phyloP scores from a whole-genome alignment of 2,329 filamentous ascomycete species.

The Aspergillus sojae region DNA sequence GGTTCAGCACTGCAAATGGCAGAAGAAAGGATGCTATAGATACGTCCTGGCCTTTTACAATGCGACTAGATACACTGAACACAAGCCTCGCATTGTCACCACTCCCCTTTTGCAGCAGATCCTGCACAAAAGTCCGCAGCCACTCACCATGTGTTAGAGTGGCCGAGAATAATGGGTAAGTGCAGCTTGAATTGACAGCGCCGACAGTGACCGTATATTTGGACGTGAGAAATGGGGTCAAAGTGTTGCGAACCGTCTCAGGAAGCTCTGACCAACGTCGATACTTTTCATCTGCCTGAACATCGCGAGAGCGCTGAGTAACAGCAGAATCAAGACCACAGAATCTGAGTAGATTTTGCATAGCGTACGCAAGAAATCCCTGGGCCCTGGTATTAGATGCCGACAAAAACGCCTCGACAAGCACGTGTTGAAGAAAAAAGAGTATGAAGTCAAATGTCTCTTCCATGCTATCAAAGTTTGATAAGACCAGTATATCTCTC shows the following conservation, averaged over 20 bases:
- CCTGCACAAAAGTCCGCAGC: constrained; percentile 78
- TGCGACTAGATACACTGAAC: constrained; percentile 78
- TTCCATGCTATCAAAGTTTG: constrained; percentile 77
- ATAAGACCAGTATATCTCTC: constrained; percentile 79
- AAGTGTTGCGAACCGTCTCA: constrained; percentile 73
- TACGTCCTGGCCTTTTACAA: constrained; percentile 83
- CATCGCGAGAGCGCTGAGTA: constrained; percentile 53
- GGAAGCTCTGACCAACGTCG: constrained; percentile 78
- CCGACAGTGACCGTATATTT: constrained; percentile 74
- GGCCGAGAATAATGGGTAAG: constrained; percentile 77
- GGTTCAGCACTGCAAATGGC: constrained; percentile 82
- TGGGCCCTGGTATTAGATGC: constrained; percentile 85
- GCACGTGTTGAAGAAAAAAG: constrained; percentile 80
- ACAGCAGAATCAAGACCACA: constrained; percentile 69
- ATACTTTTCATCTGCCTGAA: constrained; percentile 64
- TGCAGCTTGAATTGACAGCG: constrained; percentile 53
- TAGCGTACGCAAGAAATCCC: constrained; percentile 88
- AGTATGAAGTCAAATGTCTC: constrained; percentile 86
- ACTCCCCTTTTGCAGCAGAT: constrained; percentile 77
- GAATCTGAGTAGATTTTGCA: constrained; percentile 84
- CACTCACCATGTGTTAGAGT: constrained; percentile 74
- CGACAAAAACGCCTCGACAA: constrained; percentile 90
- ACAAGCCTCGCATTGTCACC: constrained; percentile 73
- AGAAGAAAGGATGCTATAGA: constrained; percentile 85
- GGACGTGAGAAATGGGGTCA: constrained; percentile 87